Evolutionary conservation across 2,329 filamentous ascomycete genomes (phyloP).

Genomic region (Exutisphaerella laricina): DNA sequence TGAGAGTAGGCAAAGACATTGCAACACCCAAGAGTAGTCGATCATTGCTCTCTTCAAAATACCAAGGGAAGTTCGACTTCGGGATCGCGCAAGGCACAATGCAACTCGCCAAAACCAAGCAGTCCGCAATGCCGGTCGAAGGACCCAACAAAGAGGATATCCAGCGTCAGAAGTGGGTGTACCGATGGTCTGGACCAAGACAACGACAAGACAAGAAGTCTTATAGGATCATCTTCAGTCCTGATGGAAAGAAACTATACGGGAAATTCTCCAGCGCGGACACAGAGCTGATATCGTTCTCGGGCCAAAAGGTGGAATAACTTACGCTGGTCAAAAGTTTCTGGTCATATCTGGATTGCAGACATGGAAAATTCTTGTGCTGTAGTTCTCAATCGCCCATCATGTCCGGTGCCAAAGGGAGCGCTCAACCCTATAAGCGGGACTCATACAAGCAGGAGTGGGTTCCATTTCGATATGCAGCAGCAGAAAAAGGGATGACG

Average conservation of each 20-base stretch:
- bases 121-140: not conserved
- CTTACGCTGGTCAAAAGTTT: no score
- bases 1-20: not conserved
- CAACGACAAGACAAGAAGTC: not conserved
- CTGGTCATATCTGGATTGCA: no score
- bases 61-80: not conserved
- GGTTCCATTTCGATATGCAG: no score
- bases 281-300: not conserved
- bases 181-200: not conserved
- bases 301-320: not conserved
- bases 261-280: not conserved
- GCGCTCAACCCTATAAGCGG: no score
- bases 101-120: not conserved
- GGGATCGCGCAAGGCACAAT: not conserved
- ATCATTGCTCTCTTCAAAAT: not conserved
- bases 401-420: no score
- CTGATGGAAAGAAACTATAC: not conserved
- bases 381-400: no score
- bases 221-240: not conserved
- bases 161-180: not conserved
- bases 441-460: no score
- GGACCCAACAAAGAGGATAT: not conserved
- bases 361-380: no score
- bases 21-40: not conserved
- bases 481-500: no score